These are phyloP conservation scores for Coemansia sp. DNA, from an alignment of 192 early-diverging fungal genomes.

Conservation along the genomic window DNA sequence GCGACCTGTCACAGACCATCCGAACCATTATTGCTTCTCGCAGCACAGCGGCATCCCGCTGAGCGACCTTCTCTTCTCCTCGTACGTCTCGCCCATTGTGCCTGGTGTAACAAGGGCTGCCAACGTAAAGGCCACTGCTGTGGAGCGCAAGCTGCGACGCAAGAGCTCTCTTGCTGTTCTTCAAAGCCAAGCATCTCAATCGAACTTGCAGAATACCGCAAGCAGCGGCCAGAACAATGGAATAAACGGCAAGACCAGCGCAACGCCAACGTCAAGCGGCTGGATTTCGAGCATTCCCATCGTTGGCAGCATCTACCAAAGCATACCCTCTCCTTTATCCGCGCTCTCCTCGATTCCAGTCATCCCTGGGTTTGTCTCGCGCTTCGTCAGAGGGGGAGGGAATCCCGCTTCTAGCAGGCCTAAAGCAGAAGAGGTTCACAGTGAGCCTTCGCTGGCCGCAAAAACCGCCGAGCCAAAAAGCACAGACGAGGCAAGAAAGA, in stretches of 20 bases:
- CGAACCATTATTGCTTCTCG: conserved; percentile 77
- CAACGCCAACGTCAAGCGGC: neutral
- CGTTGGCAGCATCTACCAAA: conserved; percentile 29
- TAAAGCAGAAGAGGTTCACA: neutral
- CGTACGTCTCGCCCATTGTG: conserved; percentile 47
- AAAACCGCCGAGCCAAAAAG: neutral
- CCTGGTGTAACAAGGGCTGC: conserved; percentile 48
- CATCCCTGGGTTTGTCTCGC: conserved; percentile 33
- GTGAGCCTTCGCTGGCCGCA: neutral
- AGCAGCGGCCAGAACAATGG: no score
- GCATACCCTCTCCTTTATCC: conserved; percentile 31
- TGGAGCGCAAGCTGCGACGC: conserved; percentile 40
- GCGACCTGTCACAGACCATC: conserved; percentile 45
- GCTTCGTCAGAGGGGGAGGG: conserved; percentile 12
- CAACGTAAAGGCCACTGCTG: conserved; percentile 29
- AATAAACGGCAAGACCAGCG: neutral
- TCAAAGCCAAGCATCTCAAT: neutral
- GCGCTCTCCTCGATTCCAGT: conserved; percentile 25
- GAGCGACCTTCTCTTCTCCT: conserved; percentile 73
- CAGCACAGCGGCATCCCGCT: conserved; percentile 73
- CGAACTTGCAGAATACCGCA: neutral
- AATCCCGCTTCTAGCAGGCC: neutral
- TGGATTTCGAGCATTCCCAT: conserved; percentile 44
- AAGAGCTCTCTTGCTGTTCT: conserved; percentile 22
- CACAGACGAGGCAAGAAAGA: conserved; percentile 17